Evolutionary conservation across 106 monocot genomes (phyloP), one percentile per base, ranked within the genome.

Genomic region (Alisma plantagoaquatica): DNA sequence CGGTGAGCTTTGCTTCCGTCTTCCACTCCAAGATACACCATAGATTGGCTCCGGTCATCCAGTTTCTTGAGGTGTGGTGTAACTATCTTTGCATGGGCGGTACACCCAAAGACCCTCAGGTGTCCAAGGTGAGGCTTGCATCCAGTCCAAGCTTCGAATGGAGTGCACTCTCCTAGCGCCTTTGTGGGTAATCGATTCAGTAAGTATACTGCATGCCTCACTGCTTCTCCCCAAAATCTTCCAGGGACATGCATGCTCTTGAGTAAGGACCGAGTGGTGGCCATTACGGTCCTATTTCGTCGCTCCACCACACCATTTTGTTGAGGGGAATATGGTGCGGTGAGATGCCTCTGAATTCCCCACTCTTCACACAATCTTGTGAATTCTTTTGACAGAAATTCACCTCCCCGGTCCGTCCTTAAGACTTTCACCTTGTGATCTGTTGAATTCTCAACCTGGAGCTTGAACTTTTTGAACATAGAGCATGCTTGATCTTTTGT

Each of bases 221-320:
- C n/a, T n/a, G n/a, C n/a, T n/a, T n/a, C n/a, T n/a, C n/a, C n/a
- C n/a, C n/a, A n/a, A n/a, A n/a, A n/a, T n/a, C n/a, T n/a, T n/a
- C n/a, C n/a, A n/a, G n/a, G n/a, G n/a, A n/a, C n/a, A n/a, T n/a
- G n/a, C n/a, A n/a, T n/a, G n/a, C n/a, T n/a, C n/a, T n/a, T n/a
- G n/a, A n/a, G n/a, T n/a, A n/a, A n/a, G n/a, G n/a, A n/a, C n/a
- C n/a, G n/a, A n/a, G n/a, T n/a, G n/a, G n/a, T n/a, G n/a, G n/a
- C n/a, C n/a, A n/a, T n/a, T n/a, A n/a, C n/a, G n/a, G n/a, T n/a
- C n/a, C n/a, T n/a, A n/a, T n/a, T n/a, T n/a, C n/a, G n/a, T n/a
- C n/a, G n/a, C 22, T 56, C 56, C 33, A 56, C 56, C 56, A 56
- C 56, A 6, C 56, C 33, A 19, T 56, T 56, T 19, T 56, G 56